phyloP scores from a whole-genome alignment of 345 rosid genomes.

The Hibiscus syriacus region DNA sequence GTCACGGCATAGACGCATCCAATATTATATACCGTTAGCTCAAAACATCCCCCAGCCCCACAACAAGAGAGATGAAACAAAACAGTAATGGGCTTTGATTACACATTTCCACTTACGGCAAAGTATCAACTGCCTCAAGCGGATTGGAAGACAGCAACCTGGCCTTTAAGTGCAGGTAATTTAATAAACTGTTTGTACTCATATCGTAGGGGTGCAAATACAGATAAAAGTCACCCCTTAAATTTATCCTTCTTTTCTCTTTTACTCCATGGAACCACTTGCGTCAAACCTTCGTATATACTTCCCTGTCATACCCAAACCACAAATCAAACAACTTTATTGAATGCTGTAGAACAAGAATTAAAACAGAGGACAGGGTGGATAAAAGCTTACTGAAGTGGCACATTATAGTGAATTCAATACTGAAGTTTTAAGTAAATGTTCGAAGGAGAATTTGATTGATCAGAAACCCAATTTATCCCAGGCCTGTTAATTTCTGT shows the following conservation, averaged over 20 bases:
- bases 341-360: not conserved
- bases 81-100: not conserved
- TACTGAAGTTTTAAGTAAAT: not conserved
- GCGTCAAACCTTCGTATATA: conserved; percentile 58
- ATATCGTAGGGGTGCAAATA: too few relatives aligned
- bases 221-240: too few relatives aligned
- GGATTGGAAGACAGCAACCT: conserved; percentile 5
- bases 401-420: too few relatives aligned
- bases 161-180: too few relatives aligned
- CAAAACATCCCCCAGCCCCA: not conserved
- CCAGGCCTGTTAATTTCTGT: not conserved
- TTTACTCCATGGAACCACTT: conserved; percentile 53
- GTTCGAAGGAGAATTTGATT: not conserved
- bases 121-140: not conserved
- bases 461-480: not conserved
- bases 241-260: conserved; percentile 40
- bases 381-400: too few relatives aligned
- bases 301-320: conserved; percentile 34
- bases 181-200: too few relatives aligned
- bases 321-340: not conserved
- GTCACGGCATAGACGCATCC: not conserved
- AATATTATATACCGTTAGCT: not conserved
- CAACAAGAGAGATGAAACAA: not conserved
- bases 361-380: too few relatives aligned
- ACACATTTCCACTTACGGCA: conserved; percentile 9